These are phyloP conservation scores for Lenwebbia sp. DNA, from an alignment of 345 rosid species.

Conservation along the genomic window DNA sequence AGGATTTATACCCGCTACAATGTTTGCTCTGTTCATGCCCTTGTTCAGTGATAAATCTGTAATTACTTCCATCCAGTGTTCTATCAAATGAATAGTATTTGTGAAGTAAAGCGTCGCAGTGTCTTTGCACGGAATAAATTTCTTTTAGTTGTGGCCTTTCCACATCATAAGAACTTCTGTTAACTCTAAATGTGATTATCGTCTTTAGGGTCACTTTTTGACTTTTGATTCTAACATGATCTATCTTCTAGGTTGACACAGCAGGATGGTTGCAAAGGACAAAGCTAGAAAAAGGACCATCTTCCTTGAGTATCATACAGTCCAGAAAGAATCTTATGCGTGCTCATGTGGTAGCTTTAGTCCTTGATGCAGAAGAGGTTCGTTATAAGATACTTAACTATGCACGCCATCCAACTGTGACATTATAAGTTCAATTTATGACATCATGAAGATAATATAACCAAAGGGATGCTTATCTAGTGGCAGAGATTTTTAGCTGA, in stretches of 20 bases:
- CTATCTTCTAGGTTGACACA: conserved; percentile 63
- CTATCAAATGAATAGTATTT: background rate
- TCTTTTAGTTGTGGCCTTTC: background rate
- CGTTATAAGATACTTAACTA: background rate
- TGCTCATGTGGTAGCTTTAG: conserved; percentile 85
- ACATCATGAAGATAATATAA: background rate
- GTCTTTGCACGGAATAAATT: background rate
- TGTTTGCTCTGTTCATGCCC: background rate
- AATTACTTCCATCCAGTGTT: background rate
- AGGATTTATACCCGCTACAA: background rate
- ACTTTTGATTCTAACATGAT: background rate
- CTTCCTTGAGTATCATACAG: conserved; percentile 86
- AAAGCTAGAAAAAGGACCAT: conserved; percentile 79
- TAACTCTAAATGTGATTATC: background rate
- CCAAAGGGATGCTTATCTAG: background rate
- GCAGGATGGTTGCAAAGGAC: conserved; percentile 98
- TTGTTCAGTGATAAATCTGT: background rate
- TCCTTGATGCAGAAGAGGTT: conserved; percentile 97
- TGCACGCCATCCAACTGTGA: background rate
- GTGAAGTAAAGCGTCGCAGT: background rate
- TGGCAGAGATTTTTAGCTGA: background rate
- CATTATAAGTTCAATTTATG: background rate
- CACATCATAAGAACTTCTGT: background rate
- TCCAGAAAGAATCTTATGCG: conserved; percentile 94
- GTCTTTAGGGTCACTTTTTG: background rate